phyloP scores from a whole-genome alignment of 2,329 filamentous ascomycete species.

The Aspergillus sp. region DNA sequence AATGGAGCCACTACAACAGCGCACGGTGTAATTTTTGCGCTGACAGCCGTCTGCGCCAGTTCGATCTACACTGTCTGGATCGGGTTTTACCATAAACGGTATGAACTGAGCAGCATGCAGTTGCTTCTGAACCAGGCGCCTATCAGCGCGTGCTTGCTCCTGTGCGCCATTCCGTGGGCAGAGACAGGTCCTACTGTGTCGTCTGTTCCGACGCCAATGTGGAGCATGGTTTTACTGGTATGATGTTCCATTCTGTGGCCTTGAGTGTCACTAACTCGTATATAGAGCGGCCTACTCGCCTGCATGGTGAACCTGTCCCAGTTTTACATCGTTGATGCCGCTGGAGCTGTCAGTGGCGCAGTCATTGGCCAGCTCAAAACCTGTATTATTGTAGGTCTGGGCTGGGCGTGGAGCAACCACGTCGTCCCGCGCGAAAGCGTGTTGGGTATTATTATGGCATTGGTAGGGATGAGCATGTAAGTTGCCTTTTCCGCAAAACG shows the following conservation, averaged over 20 bases:
- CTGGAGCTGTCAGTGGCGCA: slow-evolving; percentile 63
- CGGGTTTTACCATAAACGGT: slow-evolving; percentile 19
- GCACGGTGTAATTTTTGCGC: slow-evolving; percentile 18
- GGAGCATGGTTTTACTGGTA: slow-evolving; percentile 19
- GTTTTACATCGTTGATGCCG: slow-evolving; percentile 29
- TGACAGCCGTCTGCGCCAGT: slow-evolving; percentile 21
- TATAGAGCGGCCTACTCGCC: slow-evolving; percentile 22
- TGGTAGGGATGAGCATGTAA: slow-evolving; percentile 24
- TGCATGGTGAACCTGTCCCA: slow-evolving; percentile 24
- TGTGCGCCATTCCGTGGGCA: slow-evolving; percentile 18
- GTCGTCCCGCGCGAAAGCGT: slow-evolving; percentile 16
- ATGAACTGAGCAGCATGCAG: slow-evolving; percentile 24
- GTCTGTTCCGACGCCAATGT: slow-evolving; percentile 17
- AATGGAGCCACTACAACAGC: slow-evolving; percentile 16
- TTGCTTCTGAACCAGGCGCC: slow-evolving; percentile 23
- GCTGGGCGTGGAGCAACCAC: slow-evolving; percentile 47
- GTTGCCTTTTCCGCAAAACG: neutral
- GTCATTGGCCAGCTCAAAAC: slow-evolving; percentile 68
- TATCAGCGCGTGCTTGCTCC: slow-evolving; percentile 17
- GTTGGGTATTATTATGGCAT: slow-evolving; percentile 18
- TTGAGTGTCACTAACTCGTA: neutral
- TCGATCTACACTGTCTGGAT: slow-evolving; percentile 24
- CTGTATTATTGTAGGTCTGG: slow-evolving; percentile 63
- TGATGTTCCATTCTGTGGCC: too few relatives aligned
- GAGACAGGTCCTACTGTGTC: slow-evolving; percentile 15